Evolutionary conservation across 208 protist genomes (phyloP).

Genomic region (Trypanosoma caninum): DNA sequence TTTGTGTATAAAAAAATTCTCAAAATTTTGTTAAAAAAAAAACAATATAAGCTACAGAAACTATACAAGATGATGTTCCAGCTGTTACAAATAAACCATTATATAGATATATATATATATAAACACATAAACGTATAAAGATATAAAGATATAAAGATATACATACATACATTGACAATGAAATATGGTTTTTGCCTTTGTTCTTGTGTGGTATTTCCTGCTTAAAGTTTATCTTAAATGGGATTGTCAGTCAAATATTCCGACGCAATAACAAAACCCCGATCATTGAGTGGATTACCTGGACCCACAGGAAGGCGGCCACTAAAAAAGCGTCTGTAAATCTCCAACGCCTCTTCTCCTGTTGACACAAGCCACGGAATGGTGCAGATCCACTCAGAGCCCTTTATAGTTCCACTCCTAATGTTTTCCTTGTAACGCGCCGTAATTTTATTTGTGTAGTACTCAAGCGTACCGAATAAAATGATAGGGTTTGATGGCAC

Average conservation of each 20-base stretch:
- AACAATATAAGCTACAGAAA: background rate
- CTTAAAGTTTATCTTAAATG: background rate
- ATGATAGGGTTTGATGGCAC: constrained; percentile 80
- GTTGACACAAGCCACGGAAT: constrained; percentile 85
- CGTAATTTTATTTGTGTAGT: constrained; percentile 83
- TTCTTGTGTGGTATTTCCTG: no score
- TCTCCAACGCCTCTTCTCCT: constrained; percentile 81
- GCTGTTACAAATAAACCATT: no score
- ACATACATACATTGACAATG: background rate
- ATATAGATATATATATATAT: background rate
- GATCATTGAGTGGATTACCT: constrained; percentile 58
- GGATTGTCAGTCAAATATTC: constrained; percentile 41
- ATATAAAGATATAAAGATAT: constrained; percentile 5
- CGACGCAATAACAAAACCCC: constrained; percentile 84
- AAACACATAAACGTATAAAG: background rate
- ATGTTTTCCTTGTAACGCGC: constrained; percentile 75
- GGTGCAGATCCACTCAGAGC: constrained; percentile 92
- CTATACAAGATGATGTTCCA: no score
- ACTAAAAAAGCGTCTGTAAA: constrained; percentile 85
- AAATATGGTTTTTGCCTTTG: no score
- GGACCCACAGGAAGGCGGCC: constrained; percentile 74
- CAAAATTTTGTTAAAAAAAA: no score
- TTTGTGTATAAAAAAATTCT: background rate
- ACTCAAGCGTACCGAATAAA: constrained; percentile 75
- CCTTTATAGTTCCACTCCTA: constrained; percentile 80